Evolutionary conservation across 192 early-diverging fungal species (phyloP).

Genomic region (Linnemannia exigua): DNA sequence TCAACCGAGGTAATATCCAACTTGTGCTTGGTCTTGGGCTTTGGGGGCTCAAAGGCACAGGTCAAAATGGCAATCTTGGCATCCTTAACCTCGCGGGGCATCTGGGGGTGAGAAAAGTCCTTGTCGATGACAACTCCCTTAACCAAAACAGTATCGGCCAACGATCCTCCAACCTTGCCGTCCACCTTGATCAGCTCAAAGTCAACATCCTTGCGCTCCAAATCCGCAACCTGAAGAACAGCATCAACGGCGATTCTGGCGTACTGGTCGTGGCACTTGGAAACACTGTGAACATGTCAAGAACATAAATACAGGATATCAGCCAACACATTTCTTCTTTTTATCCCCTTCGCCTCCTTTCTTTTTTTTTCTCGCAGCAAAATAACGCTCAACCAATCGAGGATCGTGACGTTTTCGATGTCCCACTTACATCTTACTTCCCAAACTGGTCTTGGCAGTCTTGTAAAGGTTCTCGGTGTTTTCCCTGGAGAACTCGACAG

Average conservation of each 20-base stretch:
- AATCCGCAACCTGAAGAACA: conserved; percentile 96
- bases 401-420: neutral
- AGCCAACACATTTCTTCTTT: neutral
- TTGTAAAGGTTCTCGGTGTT: conserved; percentile 90
- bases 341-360: neutral
- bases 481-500: conserved; percentile 86
- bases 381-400: neutral
- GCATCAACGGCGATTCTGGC: conserved; percentile 99
- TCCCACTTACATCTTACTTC: conserved; percentile 94
- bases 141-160: conserved; percentile 94
- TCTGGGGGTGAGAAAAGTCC: conserved; percentile 99
- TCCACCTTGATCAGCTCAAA: conserved; percentile 99
- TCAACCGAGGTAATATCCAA: conserved; percentile 98
- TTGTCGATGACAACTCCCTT: conserved; percentile 99
- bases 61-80: conserved; percentile 99
- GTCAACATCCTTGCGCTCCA: conserved; percentile 99
- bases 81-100: conserved; percentile 96
- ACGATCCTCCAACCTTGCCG: conserved; percentile 97
- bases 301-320: neutral
- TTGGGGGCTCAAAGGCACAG: conserved; percentile 99
- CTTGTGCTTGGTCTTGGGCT: conserved; percentile 99
- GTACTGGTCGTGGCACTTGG: conserved; percentile 98
- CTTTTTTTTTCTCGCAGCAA: conserved; percentile 1
- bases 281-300: conserved; percentile 74
- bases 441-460: conserved; percentile 96